Conservation (phyloP, 305 asterid species). For the Fraxinus nigra region DNA sequence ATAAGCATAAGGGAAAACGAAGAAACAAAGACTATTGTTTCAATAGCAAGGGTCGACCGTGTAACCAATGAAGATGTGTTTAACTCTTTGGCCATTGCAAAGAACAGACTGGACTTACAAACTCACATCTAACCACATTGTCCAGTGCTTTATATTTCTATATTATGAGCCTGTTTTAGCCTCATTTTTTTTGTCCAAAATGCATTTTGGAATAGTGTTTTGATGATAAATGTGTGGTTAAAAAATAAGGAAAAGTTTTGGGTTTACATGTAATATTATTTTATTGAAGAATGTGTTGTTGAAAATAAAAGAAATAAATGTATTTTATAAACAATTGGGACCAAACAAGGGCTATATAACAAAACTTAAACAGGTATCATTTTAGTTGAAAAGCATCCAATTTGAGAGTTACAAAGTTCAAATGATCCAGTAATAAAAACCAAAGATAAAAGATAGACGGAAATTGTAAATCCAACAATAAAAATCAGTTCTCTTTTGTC, state of each 20-base stretch:
- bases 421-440: background rate
- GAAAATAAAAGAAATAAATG: background rate
- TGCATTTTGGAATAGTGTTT: background rate
- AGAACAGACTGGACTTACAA: background rate
- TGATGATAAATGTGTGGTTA: background rate
- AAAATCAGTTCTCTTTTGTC: slow-evolving; percentile 4
- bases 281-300: background rate
- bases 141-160: background rate
- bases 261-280: background rate
- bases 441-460: background rate
- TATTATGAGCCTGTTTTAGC: background rate
- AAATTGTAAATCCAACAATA: background rate
- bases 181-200: background rate
- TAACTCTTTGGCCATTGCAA: background rate
- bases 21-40: background rate
- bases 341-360: background rate
- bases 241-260: background rate
- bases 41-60: background rate
- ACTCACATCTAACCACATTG: background rate
- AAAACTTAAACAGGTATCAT: background rate
- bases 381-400: background rate
- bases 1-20: background rate
- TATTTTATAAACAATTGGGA: background rate
- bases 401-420: background rate
- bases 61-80: background rate